Conservation (phyloP, 352 stramenopile genomes). For the Vaucheria bursata region DNA sequence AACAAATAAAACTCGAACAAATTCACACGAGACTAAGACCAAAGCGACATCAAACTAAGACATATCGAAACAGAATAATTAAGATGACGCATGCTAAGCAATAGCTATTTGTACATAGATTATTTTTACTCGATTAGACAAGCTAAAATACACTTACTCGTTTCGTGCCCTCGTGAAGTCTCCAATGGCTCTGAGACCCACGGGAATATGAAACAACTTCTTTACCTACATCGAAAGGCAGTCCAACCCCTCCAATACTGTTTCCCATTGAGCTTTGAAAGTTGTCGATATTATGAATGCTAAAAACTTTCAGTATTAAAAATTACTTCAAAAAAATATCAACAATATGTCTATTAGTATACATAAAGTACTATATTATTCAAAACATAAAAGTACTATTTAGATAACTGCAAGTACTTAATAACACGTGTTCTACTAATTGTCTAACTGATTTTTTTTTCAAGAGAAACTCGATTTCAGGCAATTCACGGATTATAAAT, state of each 20-base stretch:
- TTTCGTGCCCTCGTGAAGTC: conserved; percentile 33
- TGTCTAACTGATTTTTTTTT: too few relatives aligned
- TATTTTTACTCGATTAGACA: not conserved
- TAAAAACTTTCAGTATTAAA: too few relatives aligned
- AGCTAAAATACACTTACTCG: conserved; percentile 17
- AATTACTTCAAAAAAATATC: too few relatives aligned
- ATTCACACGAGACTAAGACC: not conserved
- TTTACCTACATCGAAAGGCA: conserved; percentile 38
- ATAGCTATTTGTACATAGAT: not conserved
- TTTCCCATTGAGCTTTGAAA: conserved; percentile 44
- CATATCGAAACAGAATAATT: not conserved
- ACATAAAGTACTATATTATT: too few relatives aligned
- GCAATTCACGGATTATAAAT: too few relatives aligned
- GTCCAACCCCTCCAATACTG: conserved; percentile 3
- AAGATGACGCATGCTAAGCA: not conserved
- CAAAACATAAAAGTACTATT: too few relatives aligned
- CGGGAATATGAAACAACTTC: conserved; percentile 31
- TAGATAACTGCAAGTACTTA: too few relatives aligned
- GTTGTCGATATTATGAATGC: too few relatives aligned
- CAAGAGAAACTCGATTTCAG: too few relatives aligned
- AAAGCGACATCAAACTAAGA: not conserved
- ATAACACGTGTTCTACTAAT: too few relatives aligned
- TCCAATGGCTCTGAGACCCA: conserved; percentile 29
- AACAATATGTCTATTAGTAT: too few relatives aligned
- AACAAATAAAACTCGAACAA: too few relatives aligned